Base-by-base conservation (phyloP, 371 early-diverging fungal species). In the Mortierella sp. region DNA sequence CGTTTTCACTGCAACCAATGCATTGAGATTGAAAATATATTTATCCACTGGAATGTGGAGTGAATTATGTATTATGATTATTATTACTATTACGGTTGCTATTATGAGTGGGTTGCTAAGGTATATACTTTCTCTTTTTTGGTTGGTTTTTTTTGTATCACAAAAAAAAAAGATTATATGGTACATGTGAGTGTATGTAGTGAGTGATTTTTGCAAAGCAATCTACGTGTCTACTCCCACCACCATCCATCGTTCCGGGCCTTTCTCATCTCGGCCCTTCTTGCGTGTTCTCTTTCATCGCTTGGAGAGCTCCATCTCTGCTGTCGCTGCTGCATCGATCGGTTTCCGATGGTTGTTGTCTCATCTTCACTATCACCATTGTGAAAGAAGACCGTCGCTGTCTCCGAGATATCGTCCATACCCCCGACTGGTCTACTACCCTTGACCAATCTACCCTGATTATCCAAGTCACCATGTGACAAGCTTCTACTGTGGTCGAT, bases 191-290 rank as follows among this genome's bases (percentile, higher is more conserved):
- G 39, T 39, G 39, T 39, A 39, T 43, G 43, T 1, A 12, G 14
- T 6, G 14, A 43, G 9, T 43, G 43, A 14, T 9, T 43, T 43
- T 51, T 28, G 30, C 30, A 30, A 30, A 30, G 30, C 30, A 30
- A 30, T 30, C 30, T 30, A 1, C 30, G 30, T 30, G 30, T 30
- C 26, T 60, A 67, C 62, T 73, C 73, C 73, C 73, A 73, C 73
- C 73, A 73, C 73, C 73, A 73, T 4, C 57, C 67, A 20, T 73
- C 73, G 14, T 51, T 62, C 47, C 47, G 62, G 26, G 73, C 22
- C 30, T 39, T 43, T 2, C n/a, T 49, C 26, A 43, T 64, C 59
- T 71, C 71, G 16, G 45, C 51, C 32, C 65, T 63, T 37, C 70
- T 62, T 28, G 24, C 49, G 43, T 35, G 16, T n/a, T 47, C 47